These are phyloP conservation scores for Cocos nucifera DNA, from an alignment of 176 grass and related monocot genomes.

Conservation along the genomic window DNA sequence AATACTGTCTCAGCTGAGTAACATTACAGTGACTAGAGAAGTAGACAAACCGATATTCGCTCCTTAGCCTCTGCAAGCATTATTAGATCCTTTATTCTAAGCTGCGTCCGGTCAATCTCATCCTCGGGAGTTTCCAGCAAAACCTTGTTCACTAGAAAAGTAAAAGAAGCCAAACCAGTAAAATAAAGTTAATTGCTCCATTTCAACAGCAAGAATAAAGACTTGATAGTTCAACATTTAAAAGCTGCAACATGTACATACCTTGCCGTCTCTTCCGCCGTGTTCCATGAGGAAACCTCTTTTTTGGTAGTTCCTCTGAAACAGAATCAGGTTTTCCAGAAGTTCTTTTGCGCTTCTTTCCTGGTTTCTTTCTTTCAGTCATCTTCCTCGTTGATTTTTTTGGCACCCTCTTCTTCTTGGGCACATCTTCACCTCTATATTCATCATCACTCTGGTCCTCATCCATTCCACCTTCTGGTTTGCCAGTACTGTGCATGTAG, in stretches of 20 bases:
- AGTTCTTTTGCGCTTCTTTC: slow-evolving; percentile 24
- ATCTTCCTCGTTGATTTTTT: slow-evolving; percentile 38
- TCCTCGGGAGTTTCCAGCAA: slow-evolving; percentile 41
- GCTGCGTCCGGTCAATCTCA: slow-evolving; percentile 44
- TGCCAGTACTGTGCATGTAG: slow-evolving; percentile 12
- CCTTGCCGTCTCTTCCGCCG: slow-evolving; percentile 50
- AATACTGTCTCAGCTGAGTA: neutral
- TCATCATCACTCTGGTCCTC: slow-evolving; percentile 20
- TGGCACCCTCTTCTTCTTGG: slow-evolving; percentile 19
- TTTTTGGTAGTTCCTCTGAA: slow-evolving; percentile 25
- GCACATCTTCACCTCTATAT: slow-evolving; percentile 24
- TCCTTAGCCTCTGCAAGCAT: slow-evolving; percentile 54
- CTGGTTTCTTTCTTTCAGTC: slow-evolving; percentile 28
- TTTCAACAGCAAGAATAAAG: neutral
- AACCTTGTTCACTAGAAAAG: slow-evolving; percentile 36
- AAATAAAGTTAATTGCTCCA: neutral
- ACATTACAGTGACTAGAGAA: slow-evolving; percentile 4
- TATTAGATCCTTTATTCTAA: slow-evolving; percentile 46
- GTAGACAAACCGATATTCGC: slow-evolving; percentile 25
- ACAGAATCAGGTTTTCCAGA: slow-evolving; percentile 17
- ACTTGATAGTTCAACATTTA: neutral
- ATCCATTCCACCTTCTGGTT: slow-evolving; percentile 19
- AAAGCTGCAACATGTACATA: slow-evolving; percentile 3
- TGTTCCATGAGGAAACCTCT: slow-evolving; percentile 51
- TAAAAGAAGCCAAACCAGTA: neutral